A percentile compares a stretch with the other conserved stretches of the same genome.
phyloP scores from a whole-genome alignment of 2,329 filamentous ascomycete species.

The Apiospora koreana region DNA sequence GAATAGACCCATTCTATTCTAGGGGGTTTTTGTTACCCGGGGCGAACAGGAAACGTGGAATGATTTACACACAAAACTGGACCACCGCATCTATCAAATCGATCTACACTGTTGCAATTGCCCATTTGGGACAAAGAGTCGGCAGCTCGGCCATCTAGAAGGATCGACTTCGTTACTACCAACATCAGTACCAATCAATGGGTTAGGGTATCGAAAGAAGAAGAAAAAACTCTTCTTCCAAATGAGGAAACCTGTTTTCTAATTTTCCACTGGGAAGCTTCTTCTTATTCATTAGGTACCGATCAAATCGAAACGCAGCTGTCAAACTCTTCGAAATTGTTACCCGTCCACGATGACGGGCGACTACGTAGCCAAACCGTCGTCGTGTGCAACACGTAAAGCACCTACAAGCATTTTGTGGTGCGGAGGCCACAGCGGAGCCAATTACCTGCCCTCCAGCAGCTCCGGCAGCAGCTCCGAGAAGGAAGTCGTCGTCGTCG shows the following conservation, averaged over 20 bases:
- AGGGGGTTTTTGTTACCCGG: background rate
- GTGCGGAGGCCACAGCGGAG: background rate
- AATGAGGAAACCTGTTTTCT: background rate
- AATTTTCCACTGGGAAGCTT: background rate
- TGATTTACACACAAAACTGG: background rate
- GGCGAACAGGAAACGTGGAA: background rate
- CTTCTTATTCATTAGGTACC: background rate
- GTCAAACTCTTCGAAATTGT: background rate
- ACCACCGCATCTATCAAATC: background rate
- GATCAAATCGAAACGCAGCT: background rate
- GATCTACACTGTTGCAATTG: conserved; percentile 1
- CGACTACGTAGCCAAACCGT: background rate
- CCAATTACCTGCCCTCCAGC: background rate
- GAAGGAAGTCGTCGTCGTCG: background rate
- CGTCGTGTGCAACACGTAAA: background rate
- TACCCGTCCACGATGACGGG: background rate
- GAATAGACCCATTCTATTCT: background rate
- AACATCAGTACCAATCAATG: background rate
- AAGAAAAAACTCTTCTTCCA: background rate
- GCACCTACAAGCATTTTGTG: no score
- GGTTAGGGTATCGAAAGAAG: no score
- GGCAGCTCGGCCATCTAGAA: background rate
- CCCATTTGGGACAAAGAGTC: background rate
- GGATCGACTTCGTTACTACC: background rate
- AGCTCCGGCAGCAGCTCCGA: background rate